Base-by-base conservation (phyloP, 768 basidiomycete species). In the Leccinum ochraceum region DNA sequence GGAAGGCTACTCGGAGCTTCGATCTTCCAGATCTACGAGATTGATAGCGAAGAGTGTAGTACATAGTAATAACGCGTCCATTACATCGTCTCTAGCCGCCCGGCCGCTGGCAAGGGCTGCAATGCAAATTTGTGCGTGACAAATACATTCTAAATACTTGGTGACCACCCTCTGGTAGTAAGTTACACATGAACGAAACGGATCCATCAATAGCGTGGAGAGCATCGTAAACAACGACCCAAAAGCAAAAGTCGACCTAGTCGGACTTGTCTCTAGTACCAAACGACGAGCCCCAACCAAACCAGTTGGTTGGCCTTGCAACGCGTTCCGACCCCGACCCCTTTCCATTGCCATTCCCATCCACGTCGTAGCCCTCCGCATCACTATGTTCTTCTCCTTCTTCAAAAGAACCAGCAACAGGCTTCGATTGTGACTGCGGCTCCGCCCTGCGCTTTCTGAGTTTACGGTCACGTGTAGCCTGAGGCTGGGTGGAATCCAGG, bases 381-480 rank as follows among this genome's bases (percentile, higher is more conserved):
- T 91, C 89, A 58, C 86, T 87, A 46, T 84, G 83, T n/a, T 86
- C 84, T 61, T 87, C 85, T 2, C 86, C 81, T 74, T 91, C 87
- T 37, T 68, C 66, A 26, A 75, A 70, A 20, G 77, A 69, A 53
- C 73, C 72, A 36, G 75, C 73, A 52, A 61, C 67, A 53, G 77
- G 70, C 9, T 66, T 59, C 13, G 87, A 3, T 5, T 63, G 34
- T 30, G 37, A 24, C 50, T 63, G 54, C 42, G 54, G 76, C 67
- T 88, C 85, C 4, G 82, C 82, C 64, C 87, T 84, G 6, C 84
- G 78, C 68, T 81, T 82, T 53, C 79, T 44, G 42, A 44, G 72
- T 32, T 75, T 76, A 14, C 84, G 79, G 39, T 84, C 81, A 50
- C 77, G 68, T 53, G 81, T 63, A 32, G 24, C 24, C 24, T 26